Evolutionary conservation across 352 stramenopile species (phyloP), one percentile per base, ranked within the genome.

Genomic region (Pythium angustatum): DNA sequence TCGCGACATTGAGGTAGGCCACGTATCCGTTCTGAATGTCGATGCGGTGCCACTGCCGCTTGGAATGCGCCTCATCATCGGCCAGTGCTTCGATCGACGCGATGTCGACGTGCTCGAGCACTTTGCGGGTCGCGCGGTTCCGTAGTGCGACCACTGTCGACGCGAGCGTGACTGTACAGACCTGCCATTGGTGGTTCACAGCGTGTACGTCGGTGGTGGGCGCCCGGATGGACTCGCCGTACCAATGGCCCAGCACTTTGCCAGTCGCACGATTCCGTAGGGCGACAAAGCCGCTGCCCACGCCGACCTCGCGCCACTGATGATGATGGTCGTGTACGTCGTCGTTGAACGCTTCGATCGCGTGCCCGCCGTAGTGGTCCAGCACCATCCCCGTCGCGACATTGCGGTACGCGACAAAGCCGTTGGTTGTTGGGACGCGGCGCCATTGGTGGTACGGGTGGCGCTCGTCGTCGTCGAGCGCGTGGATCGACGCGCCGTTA

Each of bases 201-300:
- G 14, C 5, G 53, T 49, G 17, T n/a, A 49, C 26, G 22, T 33
- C 53, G 14, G 15, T 14, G 53, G 44, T 31, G 33, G 10, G 27
- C 31, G 56, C 56, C 2, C 15, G 43, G 15, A 56, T 27, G 12
- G 19, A 53, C 12, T 55, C 12, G 14, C 26, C 27, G 43, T 36
- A 44, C n/a, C 48, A 66, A 43, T 70, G 55, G 43, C 45, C 55
- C 22, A 70, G 48, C 12, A 56, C n/a, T 33, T 53, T 21, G 31
- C 43, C 31, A 14, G 33, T 62, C 19, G 30, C 31, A 9, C 49
- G 49, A 43, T 66, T 66, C 21, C 17, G 22, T n/a, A 58, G 38
- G 17, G 43, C 34, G 31, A 55, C 22, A 48, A 26, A 62, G 31
- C 50, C 55, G 22, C 47, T 27, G 30, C 38, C 19, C 0, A 47